phyloP scores from a whole-genome alignment of 2,329 filamentous ascomycete species.

The Claviceps pazoutovae region DNA sequence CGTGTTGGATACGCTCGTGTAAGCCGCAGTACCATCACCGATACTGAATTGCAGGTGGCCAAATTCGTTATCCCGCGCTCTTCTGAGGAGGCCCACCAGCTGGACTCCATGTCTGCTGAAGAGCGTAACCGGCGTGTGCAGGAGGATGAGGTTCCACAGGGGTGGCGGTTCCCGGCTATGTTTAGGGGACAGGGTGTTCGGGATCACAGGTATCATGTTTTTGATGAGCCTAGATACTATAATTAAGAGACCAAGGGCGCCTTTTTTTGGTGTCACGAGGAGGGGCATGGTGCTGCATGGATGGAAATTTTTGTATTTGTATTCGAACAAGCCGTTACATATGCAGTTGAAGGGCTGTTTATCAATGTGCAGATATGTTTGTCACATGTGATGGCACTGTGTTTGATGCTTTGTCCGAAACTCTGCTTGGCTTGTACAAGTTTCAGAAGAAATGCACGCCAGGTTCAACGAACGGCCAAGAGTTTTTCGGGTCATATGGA shows the following conservation, averaged over 20 bases:
- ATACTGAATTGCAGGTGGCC: conserved; percentile 91
- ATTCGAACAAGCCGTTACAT: too few relatives aligned
- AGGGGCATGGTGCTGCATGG: neutral
- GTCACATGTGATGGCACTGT: too few relatives aligned
- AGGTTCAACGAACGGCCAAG: too few relatives aligned
- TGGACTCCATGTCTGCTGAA: conserved; percentile 31
- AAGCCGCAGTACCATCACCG: conserved; percentile 80
- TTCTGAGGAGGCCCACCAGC: conserved; percentile 37
- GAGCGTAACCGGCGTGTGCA: conserved; percentile 43
- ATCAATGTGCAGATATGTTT: too few relatives aligned
- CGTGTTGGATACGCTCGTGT: conserved; percentile 82
- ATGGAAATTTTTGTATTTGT: too few relatives aligned
- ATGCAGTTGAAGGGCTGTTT: too few relatives aligned
- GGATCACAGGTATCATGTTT: conserved; percentile 88
- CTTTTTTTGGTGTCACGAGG: neutral
- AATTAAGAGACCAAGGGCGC: conserved; percentile 13
- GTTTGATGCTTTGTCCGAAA: too few relatives aligned
- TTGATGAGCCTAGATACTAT: conserved; percentile 75
- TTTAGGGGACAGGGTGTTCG: conserved; percentile 79
- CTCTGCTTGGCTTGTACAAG: too few relatives aligned
- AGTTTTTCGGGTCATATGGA: too few relatives aligned
- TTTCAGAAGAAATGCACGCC: too few relatives aligned
- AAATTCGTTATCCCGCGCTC: conserved; percentile 74
- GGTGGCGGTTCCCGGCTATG: conserved; percentile 68
- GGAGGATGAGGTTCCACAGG: conserved; percentile 63